A percentile compares a stretch with the other conserved stretches of the same genome.
Evolutionary conservation across 2,329 filamentous ascomycete species (phyloP).

Genomic region (Cladosporium cucumerinum): DNA sequence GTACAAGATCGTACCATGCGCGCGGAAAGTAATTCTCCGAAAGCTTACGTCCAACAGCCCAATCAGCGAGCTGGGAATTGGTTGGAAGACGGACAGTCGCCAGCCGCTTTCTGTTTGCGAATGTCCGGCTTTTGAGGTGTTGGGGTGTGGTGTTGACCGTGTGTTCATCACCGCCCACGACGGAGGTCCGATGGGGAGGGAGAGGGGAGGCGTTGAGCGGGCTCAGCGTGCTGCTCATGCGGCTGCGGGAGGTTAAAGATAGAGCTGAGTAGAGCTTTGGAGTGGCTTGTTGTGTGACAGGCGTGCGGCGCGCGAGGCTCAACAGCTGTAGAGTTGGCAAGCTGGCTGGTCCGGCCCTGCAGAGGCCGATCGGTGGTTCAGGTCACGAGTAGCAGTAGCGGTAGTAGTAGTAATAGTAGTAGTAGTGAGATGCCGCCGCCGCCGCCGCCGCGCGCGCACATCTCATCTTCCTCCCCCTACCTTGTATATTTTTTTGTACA

Average conservation of each 20-base stretch:
- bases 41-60: background rate
- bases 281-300: background rate
- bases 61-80: background rate
- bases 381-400: background rate
- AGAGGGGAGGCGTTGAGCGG: background rate
- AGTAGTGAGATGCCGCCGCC: background rate
- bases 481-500: background rate
- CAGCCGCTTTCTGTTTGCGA: background rate
- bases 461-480: background rate
- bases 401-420: background rate
- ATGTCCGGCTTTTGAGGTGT: background rate
- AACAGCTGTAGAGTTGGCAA: constrained; percentile 1
- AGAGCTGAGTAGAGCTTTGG: background rate
- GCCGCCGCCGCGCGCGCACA: background rate
- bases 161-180: background rate
- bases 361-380: background rate
- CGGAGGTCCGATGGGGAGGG: constrained; percentile 2
- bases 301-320: constrained; percentile 2
- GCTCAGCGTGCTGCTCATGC: background rate
- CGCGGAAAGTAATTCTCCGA: constrained; percentile 1
- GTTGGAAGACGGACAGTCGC: background rate
- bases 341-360: background rate
- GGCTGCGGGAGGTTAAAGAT: background rate
- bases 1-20: constrained; percentile 2
- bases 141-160: background rate